Conservation (phyloP, 345 rosid species). For the Eucalyptus curtisii region DNA sequence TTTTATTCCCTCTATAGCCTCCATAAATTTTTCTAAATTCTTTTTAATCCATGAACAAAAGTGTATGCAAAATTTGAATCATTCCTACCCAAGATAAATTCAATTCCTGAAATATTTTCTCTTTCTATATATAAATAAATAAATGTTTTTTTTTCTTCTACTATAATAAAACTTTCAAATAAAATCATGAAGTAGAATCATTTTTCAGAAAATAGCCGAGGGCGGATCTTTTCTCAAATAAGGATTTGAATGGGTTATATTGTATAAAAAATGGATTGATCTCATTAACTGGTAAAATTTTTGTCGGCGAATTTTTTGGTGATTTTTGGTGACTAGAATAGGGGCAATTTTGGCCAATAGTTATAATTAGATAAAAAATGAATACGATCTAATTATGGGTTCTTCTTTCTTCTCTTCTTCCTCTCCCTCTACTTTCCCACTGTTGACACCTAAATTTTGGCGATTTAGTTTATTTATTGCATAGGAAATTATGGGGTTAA, state of each 20-base stretch:
- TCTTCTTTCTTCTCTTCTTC: neutral
- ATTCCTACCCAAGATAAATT: neutral
- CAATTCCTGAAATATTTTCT: neutral
- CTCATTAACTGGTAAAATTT: too few relatives aligned
- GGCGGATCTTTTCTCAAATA: too few relatives aligned
- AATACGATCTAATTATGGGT: neutral
- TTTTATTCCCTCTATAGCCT: neutral
- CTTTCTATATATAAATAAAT: neutral
- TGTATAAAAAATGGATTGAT: too few relatives aligned
- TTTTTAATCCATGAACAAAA: neutral
- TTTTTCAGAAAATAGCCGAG: too few relatives aligned
- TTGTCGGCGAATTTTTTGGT: neutral
- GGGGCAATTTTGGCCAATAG: neutral
- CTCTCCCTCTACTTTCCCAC: neutral
- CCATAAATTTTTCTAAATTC: neutral
- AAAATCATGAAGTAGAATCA: too few relatives aligned
- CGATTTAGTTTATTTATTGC: too few relatives aligned
- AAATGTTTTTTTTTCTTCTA: too few relatives aligned
- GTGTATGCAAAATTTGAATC: neutral
- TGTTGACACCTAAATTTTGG: too few relatives aligned
- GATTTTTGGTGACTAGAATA: too few relatives aligned
- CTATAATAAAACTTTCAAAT: neutral
- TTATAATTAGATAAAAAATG: neutral
- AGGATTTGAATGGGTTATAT: too few relatives aligned
- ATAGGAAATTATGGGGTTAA: too few relatives aligned